A percentile compares a stretch with the other conserved stretches of the same genome.
Conservation (phyloP, 352 stramenopile genomes). For the Phytopythium helicoides region DNA sequence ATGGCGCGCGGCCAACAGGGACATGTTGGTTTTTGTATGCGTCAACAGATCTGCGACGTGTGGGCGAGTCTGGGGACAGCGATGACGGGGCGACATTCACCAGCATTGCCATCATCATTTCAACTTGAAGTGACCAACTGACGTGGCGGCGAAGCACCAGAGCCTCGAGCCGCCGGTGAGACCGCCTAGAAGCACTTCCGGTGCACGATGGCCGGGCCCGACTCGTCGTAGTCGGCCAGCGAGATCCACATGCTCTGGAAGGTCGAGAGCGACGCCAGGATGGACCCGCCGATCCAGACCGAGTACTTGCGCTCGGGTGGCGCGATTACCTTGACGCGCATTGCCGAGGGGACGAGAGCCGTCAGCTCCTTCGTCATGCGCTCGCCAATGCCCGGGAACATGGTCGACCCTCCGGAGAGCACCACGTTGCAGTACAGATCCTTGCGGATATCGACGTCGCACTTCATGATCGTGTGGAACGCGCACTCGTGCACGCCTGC, state of each 20-base stretch:
- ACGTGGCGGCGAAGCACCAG: neutral
- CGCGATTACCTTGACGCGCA: conserved; percentile 97
- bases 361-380: conserved; percentile 93
- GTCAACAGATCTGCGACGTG: conserved; percentile 1
- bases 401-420: conserved; percentile 94
- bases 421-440: conserved; percentile 97
- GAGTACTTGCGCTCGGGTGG: conserved; percentile 94
- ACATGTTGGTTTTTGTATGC: conserved; percentile 5
- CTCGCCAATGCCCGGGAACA: conserved; percentile 94
- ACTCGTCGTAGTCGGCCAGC: neutral
- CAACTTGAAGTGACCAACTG: neutral
- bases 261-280: conserved; percentile 28
- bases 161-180: neutral
- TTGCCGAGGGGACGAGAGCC: conserved; percentile 83
- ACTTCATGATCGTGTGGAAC: conserved; percentile 89
- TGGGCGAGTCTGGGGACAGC: neutral
- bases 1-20: neutral
- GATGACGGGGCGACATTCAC: neutral
- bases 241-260: conserved; percentile 7
- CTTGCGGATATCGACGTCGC: conserved; percentile 90
- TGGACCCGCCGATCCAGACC: conserved; percentile 97
- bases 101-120: neutral
- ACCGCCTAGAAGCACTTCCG: conserved; percentile 5
- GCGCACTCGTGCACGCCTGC: conserved; percentile 76
- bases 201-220: conserved; percentile 1